Evolutionary conservation across 192 early-diverging fungal genomes (phyloP).

Genomic region (Tieghemiomyces parasiticus): DNA sequence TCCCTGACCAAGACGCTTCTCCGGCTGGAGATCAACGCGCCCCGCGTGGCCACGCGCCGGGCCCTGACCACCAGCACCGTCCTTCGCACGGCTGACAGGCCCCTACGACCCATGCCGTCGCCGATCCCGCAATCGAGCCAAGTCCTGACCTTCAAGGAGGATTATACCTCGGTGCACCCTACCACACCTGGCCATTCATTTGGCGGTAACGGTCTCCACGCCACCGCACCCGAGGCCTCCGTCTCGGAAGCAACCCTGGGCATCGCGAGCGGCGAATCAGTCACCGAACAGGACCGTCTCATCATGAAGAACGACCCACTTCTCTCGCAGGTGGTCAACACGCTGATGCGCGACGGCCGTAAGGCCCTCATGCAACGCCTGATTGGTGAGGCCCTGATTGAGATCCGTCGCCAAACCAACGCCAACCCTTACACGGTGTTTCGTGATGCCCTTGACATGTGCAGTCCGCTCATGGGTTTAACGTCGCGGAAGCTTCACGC

Average conservation of each 20-base stretch:
- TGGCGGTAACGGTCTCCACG: background rate
- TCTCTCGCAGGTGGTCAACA: constrained; percentile 67
- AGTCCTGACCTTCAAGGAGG: background rate
- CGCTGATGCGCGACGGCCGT: constrained; percentile 85
- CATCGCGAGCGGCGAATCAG: constrained; percentile 15
- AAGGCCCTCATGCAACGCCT: constrained; percentile 60
- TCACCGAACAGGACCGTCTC: constrained; percentile 21
- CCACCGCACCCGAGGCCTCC: background rate
- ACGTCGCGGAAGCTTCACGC: constrained; percentile 59
- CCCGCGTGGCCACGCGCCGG: no score
- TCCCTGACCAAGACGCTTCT: no score
- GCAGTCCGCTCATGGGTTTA: constrained; percentile 60
- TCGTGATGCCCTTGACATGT: constrained; percentile 52
- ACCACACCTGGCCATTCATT: background rate
- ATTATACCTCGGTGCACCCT: background rate
- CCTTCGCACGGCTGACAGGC: no score
- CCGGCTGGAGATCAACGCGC: no score
- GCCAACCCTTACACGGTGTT: constrained; percentile 50
- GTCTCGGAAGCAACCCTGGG: background rate
- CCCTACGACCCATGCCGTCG: no score
- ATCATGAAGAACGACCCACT: constrained; percentile 42
- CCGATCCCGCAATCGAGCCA: background rate
- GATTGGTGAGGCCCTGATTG: constrained; percentile 45
- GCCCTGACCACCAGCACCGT: no score
- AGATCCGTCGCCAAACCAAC: constrained; percentile 45